Conservation (phyloP, 108 stramenopile genomes). For the Skeletonema costatum region DNA sequence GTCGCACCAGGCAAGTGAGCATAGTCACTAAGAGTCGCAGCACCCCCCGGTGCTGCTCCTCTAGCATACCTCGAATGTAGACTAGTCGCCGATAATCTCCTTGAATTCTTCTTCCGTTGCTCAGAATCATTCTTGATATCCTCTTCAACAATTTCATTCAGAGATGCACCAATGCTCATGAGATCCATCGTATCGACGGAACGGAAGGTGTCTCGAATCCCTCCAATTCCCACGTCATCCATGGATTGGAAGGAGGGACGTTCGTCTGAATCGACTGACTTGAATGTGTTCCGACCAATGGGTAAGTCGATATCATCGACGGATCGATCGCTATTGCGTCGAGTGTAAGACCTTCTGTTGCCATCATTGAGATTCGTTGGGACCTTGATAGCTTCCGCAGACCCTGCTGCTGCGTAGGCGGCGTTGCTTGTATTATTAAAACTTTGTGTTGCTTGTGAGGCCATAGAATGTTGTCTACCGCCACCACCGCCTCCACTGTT, state of each 20-base stretch:
- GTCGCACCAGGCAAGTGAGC: conserved; percentile 18
- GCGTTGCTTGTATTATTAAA: background rate
- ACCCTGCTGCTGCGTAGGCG: background rate
- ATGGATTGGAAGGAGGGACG: conserved; percentile 35
- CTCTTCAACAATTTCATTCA: conserved; percentile 40
- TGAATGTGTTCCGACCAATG: conserved; percentile 16
- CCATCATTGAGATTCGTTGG: conserved; percentile 34
- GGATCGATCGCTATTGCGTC: conserved; percentile 7
- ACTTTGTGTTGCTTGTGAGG: background rate
- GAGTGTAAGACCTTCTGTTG: background rate
- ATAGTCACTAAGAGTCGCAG: conserved; percentile 1
- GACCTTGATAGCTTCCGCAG: conserved; percentile 11
- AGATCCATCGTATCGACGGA: conserved; percentile 40
- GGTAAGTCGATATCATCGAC: conserved; percentile 20
- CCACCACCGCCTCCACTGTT: background rate
- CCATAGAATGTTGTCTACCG: background rate
- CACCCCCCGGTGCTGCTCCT: background rate
- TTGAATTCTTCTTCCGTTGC: conserved; percentile 21
- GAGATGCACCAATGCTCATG: conserved; percentile 40
- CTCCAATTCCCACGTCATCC: conserved; percentile 26
- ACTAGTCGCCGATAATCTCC: conserved; percentile 17
- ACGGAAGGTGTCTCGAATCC: conserved; percentile 26
- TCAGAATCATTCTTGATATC: conserved; percentile 32
- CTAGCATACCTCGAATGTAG: conserved; percentile 1
- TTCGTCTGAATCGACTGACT: conserved; percentile 21